Base-by-base conservation (phyloP, 495 filamentous ascomycete genomes). In the Terfezia claveryi region DNA sequence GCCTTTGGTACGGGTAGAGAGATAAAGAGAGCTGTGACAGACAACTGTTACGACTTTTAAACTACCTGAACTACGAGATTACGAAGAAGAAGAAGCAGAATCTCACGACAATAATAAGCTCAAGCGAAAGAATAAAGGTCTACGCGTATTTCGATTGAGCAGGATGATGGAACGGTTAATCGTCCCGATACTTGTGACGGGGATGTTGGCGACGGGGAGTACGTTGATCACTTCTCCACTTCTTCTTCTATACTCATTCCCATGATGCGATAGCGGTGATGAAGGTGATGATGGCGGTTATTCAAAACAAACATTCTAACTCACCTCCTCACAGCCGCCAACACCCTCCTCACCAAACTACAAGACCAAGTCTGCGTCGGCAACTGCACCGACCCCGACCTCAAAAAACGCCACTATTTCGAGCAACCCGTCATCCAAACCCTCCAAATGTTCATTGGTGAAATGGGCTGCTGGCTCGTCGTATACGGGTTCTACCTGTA, bases 351-450 rank as follows among this genome's bases (percentile, higher is more conserved):
- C 62, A 94, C 91, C 60, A 98, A 98, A 61, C 94, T 88, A 61
- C 91, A 98, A 86, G 91, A 98, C 68, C 88, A 92, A 74, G 83
- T 92, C 80, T 98, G 91, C 70, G 82, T 98, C 16, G 76, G 81
- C 52, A 76, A 96, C 71, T 98, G 91, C 70, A 79, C 87, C 57
- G 76, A 81, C 52, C 71, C 76, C 8, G 70, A 94, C 66, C 79
- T 79, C n/a, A 75, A 71, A 36, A 76, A 80, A 53, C 76, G 78
- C 23, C 59, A 73, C 37, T 71, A 73, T 59, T 96, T 98, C 68
- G 85, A 93, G 65, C 92, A 96, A 66, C 91, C 91, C 12, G 89
- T 98, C 36, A 80, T 96, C 57, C 91, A 98, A 68, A 96, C 91
- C 9, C 64, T 66, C 16, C 64, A 66, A 49, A 66, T 66, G 64